Percentiles rank a stretch among this genome's conserved stretches.
Conservation (phyloP, 2,329 filamentous ascomycete species). For the Talaromyces amestolkiae region DNA sequence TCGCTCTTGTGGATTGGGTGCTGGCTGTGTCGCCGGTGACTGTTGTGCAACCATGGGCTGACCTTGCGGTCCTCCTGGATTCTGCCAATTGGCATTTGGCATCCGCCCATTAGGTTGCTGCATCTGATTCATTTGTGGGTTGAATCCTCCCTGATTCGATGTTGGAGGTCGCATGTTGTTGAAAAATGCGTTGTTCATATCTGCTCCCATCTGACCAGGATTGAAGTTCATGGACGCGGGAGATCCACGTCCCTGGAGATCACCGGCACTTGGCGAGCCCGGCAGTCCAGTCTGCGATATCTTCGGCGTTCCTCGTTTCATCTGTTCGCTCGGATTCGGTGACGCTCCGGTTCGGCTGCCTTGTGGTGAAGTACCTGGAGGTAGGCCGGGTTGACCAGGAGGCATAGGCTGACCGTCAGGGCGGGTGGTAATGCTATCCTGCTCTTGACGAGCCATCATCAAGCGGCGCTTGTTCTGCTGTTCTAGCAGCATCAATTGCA, state of each 20-base stretch:
- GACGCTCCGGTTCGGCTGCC: constrained; percentile 58
- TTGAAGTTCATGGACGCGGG: constrained; percentile 59
- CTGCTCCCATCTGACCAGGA: constrained; percentile 51
- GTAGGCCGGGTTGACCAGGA: constrained; percentile 45
- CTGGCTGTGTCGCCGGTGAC: constrained; percentile 43
- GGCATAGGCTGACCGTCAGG: constrained; percentile 50
- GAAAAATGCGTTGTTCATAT: constrained; percentile 45
- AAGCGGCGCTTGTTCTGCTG: constrained; percentile 67
- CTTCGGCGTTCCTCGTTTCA: constrained; percentile 62
- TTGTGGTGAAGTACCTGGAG: constrained; percentile 57
- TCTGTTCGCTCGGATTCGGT: constrained; percentile 61
- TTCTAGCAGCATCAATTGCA: constrained; percentile 67
- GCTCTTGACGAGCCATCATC: constrained; percentile 66
- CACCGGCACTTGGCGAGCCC: constrained; percentile 57
- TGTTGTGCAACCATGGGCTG: constrained; percentile 51
- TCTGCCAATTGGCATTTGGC: constrained; percentile 43
- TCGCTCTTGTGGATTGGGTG: constrained; percentile 59
- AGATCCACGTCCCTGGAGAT: constrained; percentile 60
- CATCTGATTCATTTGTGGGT: constrained; percentile 29
- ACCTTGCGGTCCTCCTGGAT: constrained; percentile 34
- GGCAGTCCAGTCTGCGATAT: constrained; percentile 57
- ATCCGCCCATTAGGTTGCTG: constrained; percentile 35
- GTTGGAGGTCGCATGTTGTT: constrained; percentile 59
- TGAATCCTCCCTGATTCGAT: constrained; percentile 51
- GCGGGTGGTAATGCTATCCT: constrained; percentile 57